Percentiles rank a stretch among this genome's conserved stretches.
Conservation (phyloP, 495 filamentous ascomycete genomes). For the Chaetomium cochliodes region DNA sequence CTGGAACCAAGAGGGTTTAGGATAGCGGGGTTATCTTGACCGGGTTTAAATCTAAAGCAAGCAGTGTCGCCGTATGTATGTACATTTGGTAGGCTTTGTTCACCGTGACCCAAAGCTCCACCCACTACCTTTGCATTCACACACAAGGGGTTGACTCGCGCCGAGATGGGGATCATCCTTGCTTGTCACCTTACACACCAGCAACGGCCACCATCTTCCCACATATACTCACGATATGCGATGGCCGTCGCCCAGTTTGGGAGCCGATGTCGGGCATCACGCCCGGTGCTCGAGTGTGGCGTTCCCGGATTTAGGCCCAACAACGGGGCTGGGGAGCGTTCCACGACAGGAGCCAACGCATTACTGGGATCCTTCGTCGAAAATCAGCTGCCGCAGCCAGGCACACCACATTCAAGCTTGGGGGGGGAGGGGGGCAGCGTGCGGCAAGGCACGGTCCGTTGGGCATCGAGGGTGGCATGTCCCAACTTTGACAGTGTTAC, state of each 20-base stretch:
- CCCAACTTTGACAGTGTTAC: background rate
- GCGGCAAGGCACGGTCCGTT: background rate
- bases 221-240: too few species aligned
- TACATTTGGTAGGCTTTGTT: too few species aligned
- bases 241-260: background rate
- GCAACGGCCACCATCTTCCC: too few species aligned
- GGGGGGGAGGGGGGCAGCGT: background rate
- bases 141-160: too few species aligned
- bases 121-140: too few species aligned
- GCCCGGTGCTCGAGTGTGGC: background rate
- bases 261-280: background rate
- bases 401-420: conserved; percentile 4
- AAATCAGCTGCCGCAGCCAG: background rate
- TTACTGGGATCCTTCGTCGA: background rate
- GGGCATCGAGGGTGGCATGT: background rate
- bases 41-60: too few species aligned
- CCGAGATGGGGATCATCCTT: too few species aligned
- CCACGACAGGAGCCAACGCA: background rate
- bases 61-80: too few species aligned
- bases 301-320: background rate
- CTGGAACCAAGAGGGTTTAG: too few species aligned
- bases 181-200: too few species aligned
- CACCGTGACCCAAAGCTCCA: too few species aligned
- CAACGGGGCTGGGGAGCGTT: background rate
- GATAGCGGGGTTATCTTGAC: too few species aligned